These are phyloP conservation scores for Lichtheimia hyalospora DNA, from an alignment of 371 early-diverging fungal genomes.

Conservation along the genomic window DNA sequence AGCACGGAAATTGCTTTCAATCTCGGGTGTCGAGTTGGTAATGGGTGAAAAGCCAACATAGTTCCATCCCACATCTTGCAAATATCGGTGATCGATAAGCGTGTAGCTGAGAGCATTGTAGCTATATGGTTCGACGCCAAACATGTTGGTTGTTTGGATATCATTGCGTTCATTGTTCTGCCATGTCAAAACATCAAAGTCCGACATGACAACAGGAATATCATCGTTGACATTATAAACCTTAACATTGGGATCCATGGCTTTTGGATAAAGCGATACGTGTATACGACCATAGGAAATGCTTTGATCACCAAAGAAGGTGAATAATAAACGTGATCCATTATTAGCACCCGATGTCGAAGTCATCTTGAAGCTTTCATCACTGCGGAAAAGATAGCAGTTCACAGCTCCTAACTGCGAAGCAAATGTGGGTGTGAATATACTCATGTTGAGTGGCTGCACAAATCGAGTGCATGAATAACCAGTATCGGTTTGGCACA, in stretches of 20 bases:
- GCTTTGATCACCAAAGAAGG: slow-evolving; percentile 33
- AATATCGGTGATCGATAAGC: slow-evolving; percentile 35
- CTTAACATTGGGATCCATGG: slow-evolving; percentile 41
- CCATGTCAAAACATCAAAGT: slow-evolving; percentile 32
- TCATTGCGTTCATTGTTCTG: slow-evolving; percentile 41
- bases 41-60: slow-evolving; percentile 51
- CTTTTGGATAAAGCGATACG: slow-evolving; percentile 40
- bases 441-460: slow-evolving; percentile 33
- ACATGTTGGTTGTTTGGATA: slow-evolving; percentile 37
- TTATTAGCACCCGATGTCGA: slow-evolving; percentile 41
- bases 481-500: slow-evolving; percentile 40
- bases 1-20: slow-evolving; percentile 34
- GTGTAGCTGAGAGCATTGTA: slow-evolving; percentile 38
- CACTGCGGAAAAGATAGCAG: slow-evolving; percentile 40
- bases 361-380: slow-evolving; percentile 27
- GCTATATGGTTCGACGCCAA: slow-evolving; percentile 32
- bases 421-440: slow-evolving; percentile 35
- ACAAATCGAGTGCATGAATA: slow-evolving; percentile 30
- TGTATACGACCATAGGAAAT: slow-evolving; percentile 34
- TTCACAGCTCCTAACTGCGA: slow-evolving; percentile 38
- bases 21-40: slow-evolving; percentile 40
- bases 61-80: slow-evolving; percentile 49
- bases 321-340: slow-evolving; percentile 40
- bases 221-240: slow-evolving; percentile 29
- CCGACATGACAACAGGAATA: slow-evolving; percentile 18